Conservation (phyloP, 495 filamentous ascomycete genomes). For the Tetracladium marchalianum region DNA sequence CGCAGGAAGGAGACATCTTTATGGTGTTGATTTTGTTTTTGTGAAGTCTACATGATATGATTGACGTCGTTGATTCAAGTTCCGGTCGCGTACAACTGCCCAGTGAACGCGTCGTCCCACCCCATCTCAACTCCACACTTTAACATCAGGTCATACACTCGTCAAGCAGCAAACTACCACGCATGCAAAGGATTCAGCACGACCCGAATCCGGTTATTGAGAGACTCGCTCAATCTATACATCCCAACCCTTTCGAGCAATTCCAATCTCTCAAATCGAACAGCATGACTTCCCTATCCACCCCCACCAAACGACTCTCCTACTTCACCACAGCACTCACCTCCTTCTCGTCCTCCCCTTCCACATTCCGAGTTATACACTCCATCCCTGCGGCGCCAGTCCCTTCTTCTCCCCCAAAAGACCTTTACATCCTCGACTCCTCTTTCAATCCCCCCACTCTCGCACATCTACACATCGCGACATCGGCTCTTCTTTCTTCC, state of each 20-base stretch:
- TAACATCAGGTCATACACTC: background rate
- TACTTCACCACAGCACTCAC: slow-evolving; percentile 11
- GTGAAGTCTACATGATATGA: too few species aligned
- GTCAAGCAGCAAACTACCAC: background rate
- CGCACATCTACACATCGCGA: slow-evolving; percentile 70
- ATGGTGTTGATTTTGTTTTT: too few species aligned
- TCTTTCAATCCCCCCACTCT: slow-evolving; percentile 90
- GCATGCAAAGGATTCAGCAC: too few species aligned
- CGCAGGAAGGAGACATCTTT: too few species aligned
- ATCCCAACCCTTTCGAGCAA: background rate
- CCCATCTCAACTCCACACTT: background rate
- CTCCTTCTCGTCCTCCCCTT: slow-evolving; percentile 12
- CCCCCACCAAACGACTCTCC: slow-evolving; percentile 2
- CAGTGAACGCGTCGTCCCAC: too few species aligned
- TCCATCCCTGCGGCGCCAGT: slow-evolving; percentile 6
- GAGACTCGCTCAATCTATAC: too few species aligned
- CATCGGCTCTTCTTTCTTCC: slow-evolving; percentile 47
- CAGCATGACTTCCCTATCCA: too few species aligned
- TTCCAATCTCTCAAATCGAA: background rate
- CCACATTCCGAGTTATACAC: slow-evolving; percentile 13
- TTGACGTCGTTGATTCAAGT: too few species aligned
- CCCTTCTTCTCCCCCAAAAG: slow-evolving; percentile 6
- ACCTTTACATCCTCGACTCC: slow-evolving; percentile 81
- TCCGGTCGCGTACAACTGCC: too few species aligned
- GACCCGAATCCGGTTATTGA: too few species aligned